Conservation (phyloP, 2,329 filamentous ascomycete genomes). For the Epichloe scottii region DNA sequence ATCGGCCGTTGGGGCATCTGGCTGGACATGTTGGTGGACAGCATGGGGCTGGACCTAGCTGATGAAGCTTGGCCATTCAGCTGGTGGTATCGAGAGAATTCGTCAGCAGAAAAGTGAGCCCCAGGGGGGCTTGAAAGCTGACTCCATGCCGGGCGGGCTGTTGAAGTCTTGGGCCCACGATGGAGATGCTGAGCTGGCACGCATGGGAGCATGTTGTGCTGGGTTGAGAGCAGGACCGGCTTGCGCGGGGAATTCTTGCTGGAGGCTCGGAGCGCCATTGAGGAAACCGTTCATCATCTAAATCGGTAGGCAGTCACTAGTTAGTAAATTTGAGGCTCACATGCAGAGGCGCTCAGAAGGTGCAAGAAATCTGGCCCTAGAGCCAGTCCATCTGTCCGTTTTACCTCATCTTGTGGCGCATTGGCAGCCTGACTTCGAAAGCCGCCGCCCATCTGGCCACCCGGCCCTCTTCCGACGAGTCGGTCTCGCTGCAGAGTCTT, state of each 20-base stretch:
- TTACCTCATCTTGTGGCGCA: constrained; percentile 61
- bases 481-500: constrained; percentile 88
- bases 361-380: neutral
- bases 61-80: constrained; percentile 44
- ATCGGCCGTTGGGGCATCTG: constrained; percentile 43
- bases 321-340: neutral
- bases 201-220: constrained; percentile 38
- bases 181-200: constrained; percentile 41
- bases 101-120: constrained; percentile 62
- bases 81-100: constrained; percentile 80
- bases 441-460: constrained; percentile 57
- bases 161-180: constrained; percentile 41
- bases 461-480: constrained; percentile 62
- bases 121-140: constrained; percentile 49
- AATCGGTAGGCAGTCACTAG: neutral
- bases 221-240: constrained; percentile 36
- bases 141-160: constrained; percentile 56
- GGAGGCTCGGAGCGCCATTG: constrained; percentile 56
- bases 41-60: constrained; percentile 45
- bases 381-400: neutral
- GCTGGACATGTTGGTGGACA: constrained; percentile 34
- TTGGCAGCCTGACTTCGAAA: constrained; percentile 63
- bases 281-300: constrained; percentile 92
- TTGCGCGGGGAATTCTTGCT: constrained; percentile 41
- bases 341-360: neutral